Conservation (phyloP, 2,329 filamentous ascomycete species). For the Pseudopyrenochaeta lycopersici region DNA sequence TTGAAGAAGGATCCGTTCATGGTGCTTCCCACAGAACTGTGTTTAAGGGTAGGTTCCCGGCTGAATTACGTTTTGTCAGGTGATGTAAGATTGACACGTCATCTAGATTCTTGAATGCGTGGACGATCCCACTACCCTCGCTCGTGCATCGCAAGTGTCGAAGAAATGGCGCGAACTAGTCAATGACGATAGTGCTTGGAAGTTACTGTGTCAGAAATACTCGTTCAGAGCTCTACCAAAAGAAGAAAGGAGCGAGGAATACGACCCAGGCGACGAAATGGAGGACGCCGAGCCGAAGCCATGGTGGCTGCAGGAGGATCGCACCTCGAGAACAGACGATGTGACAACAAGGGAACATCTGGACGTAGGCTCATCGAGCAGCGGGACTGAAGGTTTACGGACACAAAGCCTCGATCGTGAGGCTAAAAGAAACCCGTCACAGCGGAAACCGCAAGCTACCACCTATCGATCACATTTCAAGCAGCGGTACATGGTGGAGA, state of each 20-base stretch:
- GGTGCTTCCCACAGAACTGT: slow-evolving; percentile 90
- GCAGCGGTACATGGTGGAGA: slow-evolving; percentile 95
- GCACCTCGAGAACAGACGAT: slow-evolving; percentile 39
- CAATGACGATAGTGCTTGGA: slow-evolving; percentile 98
- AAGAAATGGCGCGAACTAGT: slow-evolving; percentile 91
- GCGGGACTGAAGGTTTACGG: slow-evolving; percentile 57
- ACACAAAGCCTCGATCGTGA: slow-evolving; percentile 66
- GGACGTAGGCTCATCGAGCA: slow-evolving; percentile 50
- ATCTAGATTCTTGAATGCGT: slow-evolving; percentile 92
- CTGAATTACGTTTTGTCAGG: background rate
- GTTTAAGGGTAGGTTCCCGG: slow-evolving; percentile 73
- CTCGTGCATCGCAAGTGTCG: slow-evolving; percentile 95
- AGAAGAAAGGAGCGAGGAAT: slow-evolving; percentile 46
- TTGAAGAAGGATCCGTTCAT: slow-evolving; percentile 97
- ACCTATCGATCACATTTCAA: slow-evolving; percentile 98
- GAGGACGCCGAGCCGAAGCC: slow-evolving; percentile 32
- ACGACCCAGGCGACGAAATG: slow-evolving; percentile 38
- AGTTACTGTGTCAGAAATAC: slow-evolving; percentile 94
- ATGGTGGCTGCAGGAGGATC: slow-evolving; percentile 38
- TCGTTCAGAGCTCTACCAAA: slow-evolving; percentile 74
- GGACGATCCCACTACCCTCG: slow-evolving; percentile 93
- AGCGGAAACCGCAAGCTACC: slow-evolving; percentile 69
- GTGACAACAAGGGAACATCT: slow-evolving; percentile 33
- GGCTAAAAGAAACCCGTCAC: slow-evolving; percentile 45
- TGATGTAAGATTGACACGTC: slow-evolving; percentile 23